Percentiles rank a stretch among this genome's conserved stretches.
Evolutionary conservation across 2,329 filamentous ascomycete genomes (phyloP).

Genomic region (Metarhizium guizhouense): DNA sequence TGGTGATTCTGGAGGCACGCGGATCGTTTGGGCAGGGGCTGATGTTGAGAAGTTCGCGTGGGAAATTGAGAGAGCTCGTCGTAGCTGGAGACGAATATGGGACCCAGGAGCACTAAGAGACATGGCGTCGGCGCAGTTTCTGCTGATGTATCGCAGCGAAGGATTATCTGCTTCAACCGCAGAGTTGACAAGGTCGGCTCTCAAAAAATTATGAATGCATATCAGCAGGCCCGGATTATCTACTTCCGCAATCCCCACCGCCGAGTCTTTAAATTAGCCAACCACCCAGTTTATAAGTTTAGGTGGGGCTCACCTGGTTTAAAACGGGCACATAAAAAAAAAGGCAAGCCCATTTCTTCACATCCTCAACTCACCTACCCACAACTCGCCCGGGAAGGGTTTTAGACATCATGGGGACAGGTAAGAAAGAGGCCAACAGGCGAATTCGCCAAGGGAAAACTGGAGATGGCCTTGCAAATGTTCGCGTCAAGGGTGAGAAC

Average conservation of each 20-base stretch:
- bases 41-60: conserved; percentile 24
- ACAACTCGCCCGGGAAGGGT: neutral
- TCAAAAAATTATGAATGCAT: neutral
- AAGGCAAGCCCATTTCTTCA: neutral
- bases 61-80: conserved; percentile 16
- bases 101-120: conserved; percentile 14
- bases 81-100: conserved; percentile 17
- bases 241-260: neutral
- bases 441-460: conserved; percentile 78
- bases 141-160: neutral
- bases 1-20: conserved; percentile 78
- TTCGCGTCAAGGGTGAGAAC: conserved; percentile 93
- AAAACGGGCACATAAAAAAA: neutral
- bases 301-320: neutral
- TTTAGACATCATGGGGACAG: conserved; percentile 60
- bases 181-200: neutral
- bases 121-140: conserved; percentile 14
- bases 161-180: too few species aligned
- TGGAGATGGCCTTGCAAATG: conserved; percentile 81
- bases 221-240: neutral
- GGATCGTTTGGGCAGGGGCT: conserved; percentile 32
- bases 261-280: neutral
- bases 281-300: neutral
- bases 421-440: conserved; percentile 83
- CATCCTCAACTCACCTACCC: neutral